Evolutionary conservation across 768 basidiomycete species (phyloP).

Genomic region (Hygrophorus russula): DNA sequence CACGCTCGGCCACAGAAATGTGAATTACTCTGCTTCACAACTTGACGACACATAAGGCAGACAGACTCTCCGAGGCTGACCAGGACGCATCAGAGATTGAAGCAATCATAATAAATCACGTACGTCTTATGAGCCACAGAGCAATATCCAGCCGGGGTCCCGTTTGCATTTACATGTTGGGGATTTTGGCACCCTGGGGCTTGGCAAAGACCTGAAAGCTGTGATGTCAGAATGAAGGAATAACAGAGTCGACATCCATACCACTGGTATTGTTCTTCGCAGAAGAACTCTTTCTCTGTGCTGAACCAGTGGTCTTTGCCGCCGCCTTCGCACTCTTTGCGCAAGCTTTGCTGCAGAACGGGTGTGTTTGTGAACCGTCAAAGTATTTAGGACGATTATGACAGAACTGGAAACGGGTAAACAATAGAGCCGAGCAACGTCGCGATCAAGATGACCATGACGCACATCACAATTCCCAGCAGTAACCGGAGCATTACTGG

Average conservation of each 20-base stretch:
- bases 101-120: constrained; percentile 6
- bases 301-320: neutral
- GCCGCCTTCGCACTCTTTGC: constrained; percentile 30
- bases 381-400: constrained; percentile 47
- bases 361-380: constrained; percentile 47
- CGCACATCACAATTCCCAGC: constrained; percentile 42
- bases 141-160: constrained; percentile 34
- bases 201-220: constrained; percentile 31
- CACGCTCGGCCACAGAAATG: constrained; percentile 55
- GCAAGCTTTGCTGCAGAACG: constrained; percentile 55
- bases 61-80: constrained; percentile 33
- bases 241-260: constrained; percentile 2
- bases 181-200: constrained; percentile 40
- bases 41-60: constrained; percentile 51
- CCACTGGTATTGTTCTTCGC: constrained; percentile 9
- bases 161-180: constrained; percentile 27
- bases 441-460: constrained; percentile 8
- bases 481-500: constrained; percentile 15
- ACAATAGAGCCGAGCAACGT: constrained; percentile 4
- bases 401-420: constrained; percentile 32
- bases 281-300: constrained; percentile 1
- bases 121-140: constrained; percentile 41
- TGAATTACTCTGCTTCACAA: constrained; percentile 41
- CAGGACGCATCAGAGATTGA: neutral
- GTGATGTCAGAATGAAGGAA: neutral